phyloP scores from a whole-genome alignment of 192 early-diverging fungal species.

The Rhizophagus sp. region DNA sequence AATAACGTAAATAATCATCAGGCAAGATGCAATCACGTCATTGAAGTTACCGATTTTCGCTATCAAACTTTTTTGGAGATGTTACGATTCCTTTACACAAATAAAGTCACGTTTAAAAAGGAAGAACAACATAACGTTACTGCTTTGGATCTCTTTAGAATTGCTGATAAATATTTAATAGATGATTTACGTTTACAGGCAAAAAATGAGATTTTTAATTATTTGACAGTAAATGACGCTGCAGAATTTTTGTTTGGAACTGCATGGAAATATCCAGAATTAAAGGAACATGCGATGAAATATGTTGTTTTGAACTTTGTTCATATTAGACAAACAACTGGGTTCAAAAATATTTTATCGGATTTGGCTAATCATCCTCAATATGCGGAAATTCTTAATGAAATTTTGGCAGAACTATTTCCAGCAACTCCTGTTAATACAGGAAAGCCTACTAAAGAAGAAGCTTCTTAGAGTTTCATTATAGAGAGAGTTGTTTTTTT shows the following conservation, averaged over 20 bases:
- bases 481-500: neutral
- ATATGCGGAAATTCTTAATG: slow-evolving; percentile 4
- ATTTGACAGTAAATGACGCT: slow-evolving; percentile 19
- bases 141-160: slow-evolving; percentile 17
- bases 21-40: slow-evolving; percentile 1
- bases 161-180: slow-evolving; percentile 29
- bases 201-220: slow-evolving; percentile 17
- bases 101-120: slow-evolving; percentile 15
- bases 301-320: slow-evolving; percentile 12
- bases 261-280: slow-evolving; percentile 28
- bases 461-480: neutral
- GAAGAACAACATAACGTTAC: slow-evolving; percentile 4
- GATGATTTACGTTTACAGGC: slow-evolving; percentile 18
- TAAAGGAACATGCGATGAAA: slow-evolving; percentile 25
- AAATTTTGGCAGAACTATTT: slow-evolving; percentile 26
- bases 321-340: slow-evolving; percentile 4
- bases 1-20: neutral
- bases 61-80: slow-evolving; percentile 29
- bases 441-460: slow-evolving; percentile 27
- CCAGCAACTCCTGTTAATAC: slow-evolving; percentile 15
- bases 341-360: slow-evolving; percentile 23
- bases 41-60: slow-evolving; percentile 30
- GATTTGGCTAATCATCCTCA: slow-evolving; percentile 8
- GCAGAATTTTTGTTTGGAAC: slow-evolving; percentile 27
- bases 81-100: slow-evolving; percentile 30